Percentiles rank a stretch among this genome's conserved stretches.
phyloP scores from a whole-genome alignment of 306 rosid species.

The Dryas octopetala region DNA sequence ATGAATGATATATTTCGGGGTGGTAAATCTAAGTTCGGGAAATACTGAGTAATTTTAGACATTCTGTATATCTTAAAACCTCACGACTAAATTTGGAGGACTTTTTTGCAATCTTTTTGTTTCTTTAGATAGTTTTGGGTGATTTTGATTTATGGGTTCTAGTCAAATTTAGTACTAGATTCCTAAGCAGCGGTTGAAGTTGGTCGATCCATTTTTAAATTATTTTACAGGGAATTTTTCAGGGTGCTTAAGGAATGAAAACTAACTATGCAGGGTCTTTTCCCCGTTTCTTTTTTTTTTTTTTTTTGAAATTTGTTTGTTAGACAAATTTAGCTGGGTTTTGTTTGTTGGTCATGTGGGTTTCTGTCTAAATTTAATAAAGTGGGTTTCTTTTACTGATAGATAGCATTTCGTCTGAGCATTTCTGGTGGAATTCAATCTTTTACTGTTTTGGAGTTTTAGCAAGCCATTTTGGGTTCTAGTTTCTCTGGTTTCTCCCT shows the following conservation, averaged over 20 bases:
- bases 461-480: conserved; percentile 51
- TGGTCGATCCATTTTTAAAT: conserved; percentile 21
- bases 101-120: conserved; percentile 4
- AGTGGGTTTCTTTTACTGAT: conserved; percentile 22
- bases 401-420: conserved; percentile 22
- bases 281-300: neutral
- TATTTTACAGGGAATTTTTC: conserved; percentile 14
- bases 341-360: conserved; percentile 26
- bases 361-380: conserved; percentile 44
- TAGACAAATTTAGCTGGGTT: conserved; percentile 22
- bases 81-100: conserved; percentile 25
- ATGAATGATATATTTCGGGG: too few species aligned
- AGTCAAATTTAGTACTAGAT: conserved; percentile 43
- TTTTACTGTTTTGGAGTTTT: conserved; percentile 24
- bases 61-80: too few species aligned
- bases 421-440: too few species aligned
- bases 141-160: conserved; percentile 35
- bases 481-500: conserved; percentile 33
- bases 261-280: conserved; percentile 8
- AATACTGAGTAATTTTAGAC: too few species aligned
- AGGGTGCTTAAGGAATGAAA: neutral
- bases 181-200: conserved; percentile 37
- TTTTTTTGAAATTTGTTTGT: conserved; percentile 26
- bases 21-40: too few species aligned
- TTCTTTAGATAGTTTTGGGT: neutral